These are phyloP conservation scores for Nicotiana rustica DNA, from an alignment of 305 asterid genomes.

Conservation along the genomic window DNA sequence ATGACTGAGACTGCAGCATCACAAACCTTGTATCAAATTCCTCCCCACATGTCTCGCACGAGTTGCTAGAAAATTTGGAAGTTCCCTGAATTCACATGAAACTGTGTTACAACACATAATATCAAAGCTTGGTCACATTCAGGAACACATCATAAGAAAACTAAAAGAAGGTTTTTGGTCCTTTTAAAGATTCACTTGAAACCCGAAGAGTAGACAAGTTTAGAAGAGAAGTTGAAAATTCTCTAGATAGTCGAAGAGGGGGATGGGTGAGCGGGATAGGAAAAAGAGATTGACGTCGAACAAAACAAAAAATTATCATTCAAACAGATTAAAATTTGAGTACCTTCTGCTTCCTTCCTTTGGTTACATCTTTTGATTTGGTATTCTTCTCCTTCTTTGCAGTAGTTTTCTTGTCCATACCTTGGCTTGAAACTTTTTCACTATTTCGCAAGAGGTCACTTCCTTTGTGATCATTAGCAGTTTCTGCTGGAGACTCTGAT, in stretches of 20 bases:
- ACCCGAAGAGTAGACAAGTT: background rate
- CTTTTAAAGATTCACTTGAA: constrained; percentile 13
- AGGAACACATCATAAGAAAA: background rate
- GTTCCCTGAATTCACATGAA: constrained; percentile 50
- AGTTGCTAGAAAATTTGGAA: constrained; percentile 49
- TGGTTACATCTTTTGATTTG: constrained; percentile 60
- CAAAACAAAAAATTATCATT: background rate
- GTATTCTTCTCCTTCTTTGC: constrained; percentile 61
- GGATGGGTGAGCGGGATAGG: background rate
- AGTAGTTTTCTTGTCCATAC: constrained; percentile 51
- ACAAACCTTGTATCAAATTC: constrained; percentile 81
- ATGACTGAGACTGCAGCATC: background rate
- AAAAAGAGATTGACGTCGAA: constrained; percentile 8
- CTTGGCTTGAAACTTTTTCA: constrained; percentile 50
- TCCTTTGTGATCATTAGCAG: constrained; percentile 43
- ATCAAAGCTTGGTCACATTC: constrained; percentile 1
- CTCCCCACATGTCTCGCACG: constrained; percentile 82
- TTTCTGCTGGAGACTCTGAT: constrained; percentile 54
- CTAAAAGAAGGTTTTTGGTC: constrained; percentile 1
- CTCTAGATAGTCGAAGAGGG: background rate
- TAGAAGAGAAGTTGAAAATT: background rate
- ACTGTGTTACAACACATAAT: constrained; percentile 31
- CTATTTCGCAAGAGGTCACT: constrained; percentile 51
- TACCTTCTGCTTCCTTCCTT: constrained; percentile 88
- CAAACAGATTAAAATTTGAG: background rate